Percentiles rank a stretch among this genome's conserved stretches.
Conservation (phyloP, 371 early-diverging fungal genomes). For the Fennellomyces sp. region DNA sequence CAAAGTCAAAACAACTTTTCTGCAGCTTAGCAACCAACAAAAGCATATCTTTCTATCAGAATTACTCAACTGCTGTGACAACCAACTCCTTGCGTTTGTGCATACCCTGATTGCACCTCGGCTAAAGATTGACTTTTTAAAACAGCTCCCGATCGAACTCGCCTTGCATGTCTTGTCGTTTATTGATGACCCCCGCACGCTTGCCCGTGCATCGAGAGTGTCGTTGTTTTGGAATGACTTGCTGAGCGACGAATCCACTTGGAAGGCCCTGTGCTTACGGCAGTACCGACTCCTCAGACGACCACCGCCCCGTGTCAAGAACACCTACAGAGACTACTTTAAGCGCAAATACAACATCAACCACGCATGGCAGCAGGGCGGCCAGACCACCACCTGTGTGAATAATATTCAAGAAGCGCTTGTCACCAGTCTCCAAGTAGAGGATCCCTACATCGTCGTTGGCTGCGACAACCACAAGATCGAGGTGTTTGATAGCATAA, state of each 20-base stretch:
- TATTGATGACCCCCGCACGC: conserved; percentile 69
- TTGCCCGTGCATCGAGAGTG: conserved; percentile 77
- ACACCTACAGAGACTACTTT: not conserved
- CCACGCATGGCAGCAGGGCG: conserved; percentile 77
- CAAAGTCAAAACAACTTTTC: conserved; percentile 32
- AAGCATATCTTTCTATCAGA: conserved; percentile 42
- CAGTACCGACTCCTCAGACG: not conserved
- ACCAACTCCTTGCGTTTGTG: conserved; percentile 58
- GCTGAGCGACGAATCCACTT: conserved; percentile 64
- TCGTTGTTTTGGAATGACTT: conserved; percentile 77
- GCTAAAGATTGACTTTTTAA: conserved; percentile 81
- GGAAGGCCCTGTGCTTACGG: conserved; percentile 46
- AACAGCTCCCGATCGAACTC: conserved; percentile 77
- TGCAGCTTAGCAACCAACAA: conserved; percentile 35
- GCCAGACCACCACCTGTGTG: conserved; percentile 44
- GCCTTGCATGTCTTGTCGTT: conserved; percentile 71
- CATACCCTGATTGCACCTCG: conserved; percentile 62
- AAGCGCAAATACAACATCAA: conserved; percentile 54
- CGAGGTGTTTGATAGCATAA: conserved; percentile 76
- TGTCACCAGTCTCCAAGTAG: conserved; percentile 89
- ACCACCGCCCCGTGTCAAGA: conserved; percentile 28
- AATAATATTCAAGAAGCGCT: conserved; percentile 72
- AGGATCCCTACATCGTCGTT: conserved; percentile 80
- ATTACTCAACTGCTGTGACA: conserved; percentile 58
- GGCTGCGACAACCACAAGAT: conserved; percentile 86